Conservation (phyloP, 352 stramenopile species). For the Phytophthora constricta region DNA sequence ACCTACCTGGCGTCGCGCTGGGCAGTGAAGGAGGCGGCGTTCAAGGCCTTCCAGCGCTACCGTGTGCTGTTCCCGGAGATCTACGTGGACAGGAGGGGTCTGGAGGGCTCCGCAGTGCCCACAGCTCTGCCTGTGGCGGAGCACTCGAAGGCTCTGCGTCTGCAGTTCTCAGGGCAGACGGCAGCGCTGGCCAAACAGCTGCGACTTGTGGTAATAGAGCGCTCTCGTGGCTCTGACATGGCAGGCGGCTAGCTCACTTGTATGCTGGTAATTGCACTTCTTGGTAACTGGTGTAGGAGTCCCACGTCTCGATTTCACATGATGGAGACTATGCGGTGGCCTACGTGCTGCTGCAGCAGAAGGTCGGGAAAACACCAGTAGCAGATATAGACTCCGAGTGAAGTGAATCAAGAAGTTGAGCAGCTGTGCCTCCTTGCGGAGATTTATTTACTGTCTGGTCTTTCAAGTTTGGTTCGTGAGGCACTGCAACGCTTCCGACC, state of each 20-base stretch:
- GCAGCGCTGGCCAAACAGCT: slow-evolving; percentile 58
- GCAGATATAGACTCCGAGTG: slow-evolving; percentile 2
- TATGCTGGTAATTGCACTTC: slow-evolving; percentile 16
- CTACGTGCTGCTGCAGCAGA: slow-evolving; percentile 79
- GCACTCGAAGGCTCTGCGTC: slow-evolving; percentile 44
- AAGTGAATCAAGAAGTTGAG: not conserved
- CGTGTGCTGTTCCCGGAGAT: slow-evolving; percentile 86
- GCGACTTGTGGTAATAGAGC: slow-evolving; percentile 46
- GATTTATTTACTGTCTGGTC: slow-evolving; percentile 2
- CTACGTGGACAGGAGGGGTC: slow-evolving; percentile 25
- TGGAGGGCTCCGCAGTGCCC: slow-evolving; percentile 1
- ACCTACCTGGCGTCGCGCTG: slow-evolving; percentile 81
- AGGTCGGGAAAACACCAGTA: slow-evolving; percentile 18
- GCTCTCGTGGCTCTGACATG: no score
- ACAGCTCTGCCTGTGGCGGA: slow-evolving; percentile 41
- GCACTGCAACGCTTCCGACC: no score
- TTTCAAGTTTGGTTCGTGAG: no score
- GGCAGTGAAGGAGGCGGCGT: slow-evolving; percentile 85
- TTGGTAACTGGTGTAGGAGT: slow-evolving; percentile 39
- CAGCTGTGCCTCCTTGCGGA: no score
- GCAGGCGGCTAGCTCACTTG: no score
- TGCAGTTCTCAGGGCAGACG: slow-evolving; percentile 73
- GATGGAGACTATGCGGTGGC: slow-evolving; percentile 85
- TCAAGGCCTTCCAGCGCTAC: slow-evolving; percentile 85
- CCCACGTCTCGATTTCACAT: slow-evolving; percentile 80